phyloP scores from a whole-genome alignment of 1,139 yeast genomes.

The Blastobotrys elegans region DNA sequence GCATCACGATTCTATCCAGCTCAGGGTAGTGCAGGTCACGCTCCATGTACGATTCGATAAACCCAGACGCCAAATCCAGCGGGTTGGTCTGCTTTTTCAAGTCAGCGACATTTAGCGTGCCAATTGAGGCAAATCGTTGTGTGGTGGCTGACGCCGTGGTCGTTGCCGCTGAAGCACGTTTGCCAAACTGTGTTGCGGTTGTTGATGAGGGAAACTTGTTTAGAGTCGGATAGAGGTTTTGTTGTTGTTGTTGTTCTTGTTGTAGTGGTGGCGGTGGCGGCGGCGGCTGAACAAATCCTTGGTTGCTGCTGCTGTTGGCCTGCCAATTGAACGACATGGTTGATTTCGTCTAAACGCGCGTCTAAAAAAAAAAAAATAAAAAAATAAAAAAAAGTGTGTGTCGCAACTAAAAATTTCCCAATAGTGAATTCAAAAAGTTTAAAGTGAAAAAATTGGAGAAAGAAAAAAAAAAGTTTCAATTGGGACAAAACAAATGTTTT shows the following conservation, averaged over 20 bases:
- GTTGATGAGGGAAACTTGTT: constrained; percentile 6
- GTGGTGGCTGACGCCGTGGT: constrained; percentile 3
- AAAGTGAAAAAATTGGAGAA: too few species aligned
- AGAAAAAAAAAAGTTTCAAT: too few species aligned
- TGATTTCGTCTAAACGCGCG: too few species aligned
- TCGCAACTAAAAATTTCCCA: too few species aligned
- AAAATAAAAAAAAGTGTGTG: too few species aligned
- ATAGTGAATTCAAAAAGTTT: too few species aligned
- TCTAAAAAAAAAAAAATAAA: too few species aligned
- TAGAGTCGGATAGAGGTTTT: background rate
- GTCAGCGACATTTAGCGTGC: constrained; percentile 21
- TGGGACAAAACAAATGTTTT: too few species aligned
- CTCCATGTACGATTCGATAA: constrained; percentile 34
- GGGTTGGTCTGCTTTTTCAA: constrained; percentile 24
- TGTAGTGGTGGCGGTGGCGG: constrained; percentile 3
- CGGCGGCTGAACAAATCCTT: constrained; percentile 13
- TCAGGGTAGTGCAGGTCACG: constrained; percentile 39
- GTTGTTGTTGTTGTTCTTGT: background rate
- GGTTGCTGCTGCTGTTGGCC: background rate
- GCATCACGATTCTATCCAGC: constrained; percentile 33
- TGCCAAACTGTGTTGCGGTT: background rate
- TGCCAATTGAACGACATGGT: constrained; percentile 3
- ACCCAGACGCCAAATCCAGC: constrained; percentile 33
- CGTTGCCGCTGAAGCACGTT: constrained; percentile 4
- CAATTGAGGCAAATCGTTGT: constrained; percentile 16